Conservation (phyloP, 1,284 basidiomycete species). For the Trametes versicolor region DNA sequence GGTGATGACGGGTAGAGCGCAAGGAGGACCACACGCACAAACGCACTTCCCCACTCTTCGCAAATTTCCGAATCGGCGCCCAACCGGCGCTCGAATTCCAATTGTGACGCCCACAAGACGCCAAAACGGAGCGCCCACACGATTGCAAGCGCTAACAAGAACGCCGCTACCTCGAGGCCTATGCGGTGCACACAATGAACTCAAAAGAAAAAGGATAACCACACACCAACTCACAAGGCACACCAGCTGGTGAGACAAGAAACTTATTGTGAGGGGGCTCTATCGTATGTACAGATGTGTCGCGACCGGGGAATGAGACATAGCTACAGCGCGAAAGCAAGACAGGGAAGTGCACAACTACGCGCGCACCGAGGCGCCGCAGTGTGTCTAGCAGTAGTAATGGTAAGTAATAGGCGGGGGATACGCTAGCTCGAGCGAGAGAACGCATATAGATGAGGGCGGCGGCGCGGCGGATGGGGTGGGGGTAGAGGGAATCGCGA, state of each 20-base stretch:
- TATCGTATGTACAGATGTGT: conserved; percentile 30
- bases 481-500: background rate
- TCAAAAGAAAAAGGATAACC: background rate
- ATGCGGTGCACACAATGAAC: too few species aligned
- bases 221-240: conserved; percentile 24
- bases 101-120: conserved; percentile 35
- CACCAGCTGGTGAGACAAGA: conserved; percentile 37
- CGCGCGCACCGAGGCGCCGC: conserved; percentile 4
- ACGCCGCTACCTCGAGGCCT: too few species aligned
- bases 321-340: conserved; percentile 28
- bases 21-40: conserved; percentile 13
- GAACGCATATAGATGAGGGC: background rate
- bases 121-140: background rate
- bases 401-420: conserved; percentile 4
- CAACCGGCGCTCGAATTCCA: conserved; percentile 12
- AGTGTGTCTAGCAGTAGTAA: conserved; percentile 9
- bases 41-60: conserved; percentile 3
- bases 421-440: conserved; percentile 6
- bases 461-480: background rate
- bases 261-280: conserved; percentile 37
- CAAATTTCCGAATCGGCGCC: conserved; percentile 29
- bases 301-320: conserved; percentile 8
- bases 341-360: background rate
- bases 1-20: conserved; percentile 38
- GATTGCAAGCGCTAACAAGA: background rate